These are phyloP conservation scores for Limonium bicolor DNA, from an alignment of 148 eudicot genomes.

Conservation along the genomic window DNA sequence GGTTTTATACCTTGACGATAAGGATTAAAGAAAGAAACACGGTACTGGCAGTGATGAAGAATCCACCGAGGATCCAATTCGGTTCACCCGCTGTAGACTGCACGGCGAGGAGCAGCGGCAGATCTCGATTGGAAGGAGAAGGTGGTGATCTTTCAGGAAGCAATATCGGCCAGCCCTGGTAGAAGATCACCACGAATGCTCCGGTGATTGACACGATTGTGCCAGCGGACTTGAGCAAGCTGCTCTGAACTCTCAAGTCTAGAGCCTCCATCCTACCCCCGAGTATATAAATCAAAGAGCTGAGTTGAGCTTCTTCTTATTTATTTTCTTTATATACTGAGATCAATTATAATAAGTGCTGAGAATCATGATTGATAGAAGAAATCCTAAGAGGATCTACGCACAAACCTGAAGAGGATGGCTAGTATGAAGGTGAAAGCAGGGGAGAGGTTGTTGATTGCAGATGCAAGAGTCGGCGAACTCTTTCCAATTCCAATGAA, in stretches of 20 bases:
- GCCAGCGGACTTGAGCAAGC: conserved; percentile 18
- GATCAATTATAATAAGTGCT: too few species aligned
- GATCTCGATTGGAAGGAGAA: background rate
- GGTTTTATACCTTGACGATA: conserved; percentile 21
- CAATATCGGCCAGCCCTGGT: conserved; percentile 20
- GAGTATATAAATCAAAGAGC: too few species aligned
- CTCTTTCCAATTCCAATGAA: conserved; percentile 1
- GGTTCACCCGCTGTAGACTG: background rate
- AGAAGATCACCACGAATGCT: conserved; percentile 24
- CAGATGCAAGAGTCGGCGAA: conserved; percentile 3
- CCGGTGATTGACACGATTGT: conserved; percentile 26
- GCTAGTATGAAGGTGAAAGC: conserved; percentile 4
- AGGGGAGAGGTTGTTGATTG: conserved; percentile 2
- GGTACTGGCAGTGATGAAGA: conserved; percentile 18
- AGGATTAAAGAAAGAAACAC: conserved; percentile 14
- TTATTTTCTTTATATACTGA: background rate
- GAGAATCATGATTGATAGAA: background rate
- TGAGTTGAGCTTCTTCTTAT: too few species aligned
- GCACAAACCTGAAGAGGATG: conserved; percentile 1
- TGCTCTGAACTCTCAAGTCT: conserved; percentile 18
- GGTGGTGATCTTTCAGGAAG: too few species aligned
- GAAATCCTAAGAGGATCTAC: background rate
- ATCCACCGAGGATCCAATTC: conserved; percentile 28
- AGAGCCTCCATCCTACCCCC: conserved; percentile 33
- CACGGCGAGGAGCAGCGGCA: background rate